Evolutionary conservation across 2,329 filamentous ascomycete genomes (phyloP).

Genomic region (Cercospora canescens): DNA sequence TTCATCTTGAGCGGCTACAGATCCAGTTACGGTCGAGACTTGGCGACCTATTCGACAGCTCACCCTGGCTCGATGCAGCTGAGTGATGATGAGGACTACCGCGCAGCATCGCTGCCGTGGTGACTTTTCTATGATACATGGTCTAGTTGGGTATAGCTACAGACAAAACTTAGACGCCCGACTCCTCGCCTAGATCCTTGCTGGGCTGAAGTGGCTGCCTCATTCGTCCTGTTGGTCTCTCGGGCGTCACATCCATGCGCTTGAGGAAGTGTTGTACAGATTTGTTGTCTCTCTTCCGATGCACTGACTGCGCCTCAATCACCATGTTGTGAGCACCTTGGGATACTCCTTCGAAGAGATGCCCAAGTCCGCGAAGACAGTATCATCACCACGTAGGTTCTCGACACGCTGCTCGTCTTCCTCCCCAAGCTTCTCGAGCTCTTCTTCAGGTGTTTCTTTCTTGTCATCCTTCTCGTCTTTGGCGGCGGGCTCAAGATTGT

Average conservation of each 20-base stretch:
- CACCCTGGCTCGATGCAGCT: neutral
- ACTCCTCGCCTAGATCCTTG: neutral
- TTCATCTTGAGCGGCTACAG: slow-evolving; percentile 17
- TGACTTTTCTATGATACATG: neutral
- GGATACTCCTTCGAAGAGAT: slow-evolving; percentile 65
- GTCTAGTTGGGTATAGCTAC: slow-evolving; percentile 12
- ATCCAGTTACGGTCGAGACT: slow-evolving; percentile 5
- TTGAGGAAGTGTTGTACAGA: neutral
- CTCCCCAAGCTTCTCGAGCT: slow-evolving; percentile 72
- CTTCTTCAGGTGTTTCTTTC: slow-evolving; percentile 66
- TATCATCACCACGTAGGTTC: slow-evolving; percentile 58
- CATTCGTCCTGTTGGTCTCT: neutral
- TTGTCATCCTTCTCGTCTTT: slow-evolving; percentile 56
- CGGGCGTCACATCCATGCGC: neutral
- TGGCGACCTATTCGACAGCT: neutral
- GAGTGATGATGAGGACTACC: neutral
- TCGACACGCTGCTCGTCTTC: slow-evolving; percentile 71
- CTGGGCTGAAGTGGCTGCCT: neutral
- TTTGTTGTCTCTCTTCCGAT: neutral
- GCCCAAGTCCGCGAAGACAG: slow-evolving; percentile 61
- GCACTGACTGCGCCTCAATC: slow-evolving; percentile 16
- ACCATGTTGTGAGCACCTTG: slow-evolving; percentile 63
- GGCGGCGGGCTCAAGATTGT: slow-evolving; percentile 57
- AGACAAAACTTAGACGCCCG: slow-evolving; percentile 2
- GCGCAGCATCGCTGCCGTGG: slow-evolving; percentile 1